These are phyloP conservation scores for Lenwebbia sp. DNA, from an alignment of 345 rosid species.

Conservation along the genomic window DNA sequence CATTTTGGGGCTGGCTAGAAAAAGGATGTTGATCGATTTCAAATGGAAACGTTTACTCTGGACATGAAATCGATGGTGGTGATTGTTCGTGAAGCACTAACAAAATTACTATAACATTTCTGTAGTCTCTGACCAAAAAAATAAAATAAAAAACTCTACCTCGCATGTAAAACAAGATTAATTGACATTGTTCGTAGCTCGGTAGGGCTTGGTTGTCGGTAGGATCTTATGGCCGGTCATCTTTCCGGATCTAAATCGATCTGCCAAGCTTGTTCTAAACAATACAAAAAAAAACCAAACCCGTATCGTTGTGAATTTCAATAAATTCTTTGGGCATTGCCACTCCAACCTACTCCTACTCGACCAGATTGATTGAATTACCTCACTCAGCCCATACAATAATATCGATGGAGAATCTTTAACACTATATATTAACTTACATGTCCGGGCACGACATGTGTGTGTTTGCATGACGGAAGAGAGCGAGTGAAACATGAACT, in stretches of 20 bases:
- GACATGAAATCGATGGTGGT: not conserved
- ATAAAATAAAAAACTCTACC: not conserved
- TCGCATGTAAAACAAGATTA: not conserved
- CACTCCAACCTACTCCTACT: not conserved
- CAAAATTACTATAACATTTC: not conserved
- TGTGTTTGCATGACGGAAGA: not conserved
- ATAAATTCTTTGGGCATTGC: not conserved
- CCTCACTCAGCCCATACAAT: not conserved
- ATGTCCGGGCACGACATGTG: not conserved
- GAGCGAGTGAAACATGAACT: not conserved
- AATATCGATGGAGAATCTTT: not conserved
- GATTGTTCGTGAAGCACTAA: not conserved
- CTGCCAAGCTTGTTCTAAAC: not conserved
- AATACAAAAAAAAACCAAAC: not conserved
- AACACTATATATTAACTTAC: not conserved
- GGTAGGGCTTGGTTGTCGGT: not conserved
- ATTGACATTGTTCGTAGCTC: not conserved
- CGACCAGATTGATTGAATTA: not conserved
- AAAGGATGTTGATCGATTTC: not conserved
- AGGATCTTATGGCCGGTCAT: not conserved
- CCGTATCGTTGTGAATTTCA: not conserved
- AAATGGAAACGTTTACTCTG: not conserved
- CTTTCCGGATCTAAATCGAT: not conserved
- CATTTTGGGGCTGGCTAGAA: not conserved
- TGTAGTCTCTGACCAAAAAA: too few relatives aligned